Conservation (phyloP, 768 basidiomycete species). For the Macrolepiota fuliginosa region DNA sequence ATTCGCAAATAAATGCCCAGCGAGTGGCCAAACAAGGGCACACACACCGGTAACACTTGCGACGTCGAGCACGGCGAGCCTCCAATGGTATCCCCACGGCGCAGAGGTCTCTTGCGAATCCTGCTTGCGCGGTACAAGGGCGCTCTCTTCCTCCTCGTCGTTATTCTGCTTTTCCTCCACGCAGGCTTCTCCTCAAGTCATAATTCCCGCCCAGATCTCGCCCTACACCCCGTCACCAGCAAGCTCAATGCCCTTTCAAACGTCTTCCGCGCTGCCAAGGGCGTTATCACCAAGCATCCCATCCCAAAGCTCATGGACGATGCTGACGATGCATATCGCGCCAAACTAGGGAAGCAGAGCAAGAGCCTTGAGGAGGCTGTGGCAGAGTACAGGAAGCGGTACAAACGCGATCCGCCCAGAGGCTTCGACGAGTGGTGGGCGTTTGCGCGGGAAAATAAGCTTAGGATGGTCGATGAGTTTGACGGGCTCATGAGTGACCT, state of each 20-base stretch:
- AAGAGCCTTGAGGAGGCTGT: constrained; percentile 77
- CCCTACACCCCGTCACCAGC: constrained; percentile 16
- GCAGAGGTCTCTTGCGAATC: not conserved
- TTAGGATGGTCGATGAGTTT: constrained; percentile 88
- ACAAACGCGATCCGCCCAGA: constrained; percentile 75
- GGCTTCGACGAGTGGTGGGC: constrained; percentile 92
- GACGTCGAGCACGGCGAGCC: not conserved
- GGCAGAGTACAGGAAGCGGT: constrained; percentile 75
- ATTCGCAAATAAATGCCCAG: not conserved
- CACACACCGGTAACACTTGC: not conserved
- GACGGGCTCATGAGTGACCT: constrained; percentile 78
- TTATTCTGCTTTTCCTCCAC: constrained; percentile 48
- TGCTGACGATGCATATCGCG: constrained; percentile 71
- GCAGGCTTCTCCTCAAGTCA: constrained; percentile 44
- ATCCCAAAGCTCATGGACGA: constrained; percentile 83
- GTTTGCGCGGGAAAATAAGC: constrained; percentile 70
- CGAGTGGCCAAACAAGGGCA: constrained; percentile 2
- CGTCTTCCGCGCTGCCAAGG: constrained; percentile 18
- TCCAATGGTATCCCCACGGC: not conserved
- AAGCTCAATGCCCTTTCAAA: constrained; percentile 20
- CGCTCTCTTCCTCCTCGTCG: constrained; percentile 39
- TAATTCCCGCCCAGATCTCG: constrained; percentile 20
- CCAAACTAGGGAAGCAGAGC: constrained; percentile 72
- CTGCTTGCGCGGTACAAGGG: constrained; percentile 20
- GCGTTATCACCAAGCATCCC: constrained; percentile 53